Evolutionary conservation across 768 basidiomycete genomes (phyloP).

Genomic region (Filobasidium wieringae): DNA sequence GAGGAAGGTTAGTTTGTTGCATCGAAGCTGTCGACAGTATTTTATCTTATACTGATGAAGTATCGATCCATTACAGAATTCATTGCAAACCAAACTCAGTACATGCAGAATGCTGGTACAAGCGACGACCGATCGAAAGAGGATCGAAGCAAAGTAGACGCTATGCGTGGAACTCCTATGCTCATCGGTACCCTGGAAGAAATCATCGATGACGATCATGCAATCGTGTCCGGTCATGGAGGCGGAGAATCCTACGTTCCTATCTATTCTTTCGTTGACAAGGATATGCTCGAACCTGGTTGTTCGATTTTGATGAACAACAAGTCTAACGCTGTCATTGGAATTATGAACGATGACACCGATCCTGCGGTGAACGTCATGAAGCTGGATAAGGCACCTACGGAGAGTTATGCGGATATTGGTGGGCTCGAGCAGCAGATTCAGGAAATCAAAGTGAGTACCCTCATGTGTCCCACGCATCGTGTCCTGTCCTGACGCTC

Average conservation of each 20-base stretch:
- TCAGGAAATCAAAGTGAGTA: conserved; percentile 86
- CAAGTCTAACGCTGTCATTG: conserved; percentile 87
- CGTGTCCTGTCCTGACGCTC: background rate
- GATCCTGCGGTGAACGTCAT: conserved; percentile 96
- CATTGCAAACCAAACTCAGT: conserved; percentile 36
- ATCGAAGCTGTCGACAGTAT: conserved; percentile 66
- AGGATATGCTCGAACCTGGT: conserved; percentile 89
- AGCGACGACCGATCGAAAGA: conserved; percentile 94
- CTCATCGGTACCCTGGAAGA: conserved; percentile 97
- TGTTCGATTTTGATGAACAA: conserved; percentile 91
- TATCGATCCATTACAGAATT: conserved; percentile 21
- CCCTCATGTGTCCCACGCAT: background rate
- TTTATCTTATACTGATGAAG: conserved; percentile 49
- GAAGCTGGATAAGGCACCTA: conserved; percentile 98
- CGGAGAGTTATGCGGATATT: conserved; percentile 96
- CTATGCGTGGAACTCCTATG: conserved; percentile 89
- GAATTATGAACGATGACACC: conserved; percentile 86
- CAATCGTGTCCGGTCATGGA: conserved; percentile 89
- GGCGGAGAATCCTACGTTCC: conserved; percentile 95
- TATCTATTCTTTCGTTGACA: conserved; percentile 97
- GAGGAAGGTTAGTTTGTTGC: conserved; percentile 44
- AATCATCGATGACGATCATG: conserved; percentile 49
- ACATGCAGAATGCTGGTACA: conserved; percentile 32
- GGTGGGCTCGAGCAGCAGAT: conserved; percentile 95
- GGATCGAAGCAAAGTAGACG: conserved; percentile 84